These are phyloP conservation scores for Scytalidium sp. DNA, from an alignment of 2,329 filamentous ascomycete genomes.

Conservation along the genomic window DNA sequence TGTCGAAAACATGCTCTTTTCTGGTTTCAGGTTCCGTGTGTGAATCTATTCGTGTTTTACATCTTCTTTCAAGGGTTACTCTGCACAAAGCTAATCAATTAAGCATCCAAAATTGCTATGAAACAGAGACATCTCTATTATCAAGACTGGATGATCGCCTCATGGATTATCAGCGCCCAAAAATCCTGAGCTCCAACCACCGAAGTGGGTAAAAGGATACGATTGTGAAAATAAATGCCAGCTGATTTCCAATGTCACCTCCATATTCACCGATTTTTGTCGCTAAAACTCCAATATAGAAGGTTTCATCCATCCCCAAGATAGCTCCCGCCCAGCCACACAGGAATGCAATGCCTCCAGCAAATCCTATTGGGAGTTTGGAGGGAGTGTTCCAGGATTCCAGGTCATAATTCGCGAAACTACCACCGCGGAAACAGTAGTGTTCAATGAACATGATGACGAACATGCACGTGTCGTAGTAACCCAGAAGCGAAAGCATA, in stretches of 20 bases:
- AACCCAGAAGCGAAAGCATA: slow-evolving; percentile 46
- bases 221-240: slow-evolving; percentile 47
- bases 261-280: slow-evolving; percentile 39
- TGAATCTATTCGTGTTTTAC: too few relatives aligned
- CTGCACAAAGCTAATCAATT: too few relatives aligned
- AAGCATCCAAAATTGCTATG: too few relatives aligned
- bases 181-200: slow-evolving; percentile 44
- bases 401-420: slow-evolving; percentile 39
- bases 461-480: slow-evolving; percentile 48
- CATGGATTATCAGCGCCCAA: slow-evolving; percentile 32
- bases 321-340: slow-evolving; percentile 46
- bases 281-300: slow-evolving; percentile 47
- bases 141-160: too few relatives aligned
- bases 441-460: slow-evolving; percentile 47
- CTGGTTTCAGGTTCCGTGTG: too few relatives aligned
- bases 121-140: too few relatives aligned
- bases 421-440: slow-evolving; percentile 39
- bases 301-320: slow-evolving; percentile 58
- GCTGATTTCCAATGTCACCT: slow-evolving; percentile 51
- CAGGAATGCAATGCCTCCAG: slow-evolving; percentile 39
- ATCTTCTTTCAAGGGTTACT: too few relatives aligned
- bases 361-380: slow-evolving; percentile 41
- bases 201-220: slow-evolving; percentile 44
- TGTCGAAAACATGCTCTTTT: too few relatives aligned
- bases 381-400: slow-evolving; percentile 44